These are phyloP conservation scores for Juglanconis sp. DNA, from an alignment of 2,329 filamentous ascomycete genomes.

Conservation along the genomic window DNA sequence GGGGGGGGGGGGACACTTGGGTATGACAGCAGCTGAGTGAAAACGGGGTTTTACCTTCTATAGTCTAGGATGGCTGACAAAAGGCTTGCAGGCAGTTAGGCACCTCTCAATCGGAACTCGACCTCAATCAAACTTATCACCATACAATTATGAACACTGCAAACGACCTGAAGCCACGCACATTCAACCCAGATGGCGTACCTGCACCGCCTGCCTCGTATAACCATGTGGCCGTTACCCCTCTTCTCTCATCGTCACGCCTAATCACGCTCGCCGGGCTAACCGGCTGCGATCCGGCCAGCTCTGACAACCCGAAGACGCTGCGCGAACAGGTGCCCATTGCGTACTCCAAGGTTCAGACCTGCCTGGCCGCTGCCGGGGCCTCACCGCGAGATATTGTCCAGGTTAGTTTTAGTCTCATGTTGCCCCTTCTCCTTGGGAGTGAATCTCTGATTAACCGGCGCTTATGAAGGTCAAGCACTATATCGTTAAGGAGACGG, in stretches of 20 bases:
- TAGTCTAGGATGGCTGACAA: too few relatives aligned
- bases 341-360: constrained; percentile 10
- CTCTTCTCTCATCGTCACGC: constrained; percentile 8
- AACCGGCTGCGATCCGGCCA: constrained; percentile 13
- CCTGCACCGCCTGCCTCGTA: constrained; percentile 9
- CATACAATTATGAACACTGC: not conserved
- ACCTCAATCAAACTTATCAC: too few relatives aligned
- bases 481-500: constrained; percentile 14
- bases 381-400: constrained; percentile 14
- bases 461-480: constrained; percentile 9
- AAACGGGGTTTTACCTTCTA: too few relatives aligned
- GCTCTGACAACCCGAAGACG: constrained; percentile 8
- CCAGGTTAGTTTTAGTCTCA: not conserved
- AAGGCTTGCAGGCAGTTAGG: too few relatives aligned
- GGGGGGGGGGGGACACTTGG: too few relatives aligned
- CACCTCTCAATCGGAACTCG: too few relatives aligned
- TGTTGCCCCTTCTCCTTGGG: too few relatives aligned
- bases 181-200: constrained; percentile 11
- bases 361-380: constrained; percentile 9
- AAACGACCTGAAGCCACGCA: constrained; percentile 1
- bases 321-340: constrained; percentile 6
- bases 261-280: constrained; percentile 13
- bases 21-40: too few relatives aligned
- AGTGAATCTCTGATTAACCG: not conserved
- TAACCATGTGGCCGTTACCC: constrained; percentile 12